Base-by-base conservation (phyloP, 2,329 filamentous ascomycete genomes). In the Aspergillus sp. region DNA sequence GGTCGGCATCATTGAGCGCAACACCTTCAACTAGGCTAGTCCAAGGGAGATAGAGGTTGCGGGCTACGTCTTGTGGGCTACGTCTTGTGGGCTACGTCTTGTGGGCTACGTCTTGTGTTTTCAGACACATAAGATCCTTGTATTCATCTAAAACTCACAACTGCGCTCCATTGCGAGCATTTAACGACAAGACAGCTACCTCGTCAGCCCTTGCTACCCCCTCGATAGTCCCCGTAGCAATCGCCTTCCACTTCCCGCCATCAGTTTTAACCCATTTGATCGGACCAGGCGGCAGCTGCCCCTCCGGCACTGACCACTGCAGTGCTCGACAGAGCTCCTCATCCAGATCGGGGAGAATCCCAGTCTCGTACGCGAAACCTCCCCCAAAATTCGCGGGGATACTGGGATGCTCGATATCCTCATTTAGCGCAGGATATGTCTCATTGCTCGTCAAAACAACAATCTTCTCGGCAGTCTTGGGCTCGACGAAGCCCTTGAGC, bases 401-500 rank as follows among this genome's bases (percentile, higher is more conserved):
- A n/a, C 67, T 59, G 15, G 41, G 48, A 34, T 63, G 54, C 3
- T 69, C 62, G 13, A 71, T 68, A 4, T 61, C 19, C 48, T 64
- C 50, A n/a, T 51, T 47, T 8, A 72, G 56, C 1, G 51, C 55
- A 1, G 62, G 51, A 9, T 63, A 67, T 4, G 66, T 66, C 17
- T 72, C 67, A 2, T 9, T 23, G 3, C 34, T 48, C 11, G 19
- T 60, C 19, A 73, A 48, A 3, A 72, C 57, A 11, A 65, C 63
- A 9, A 72, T 62, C 46, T 73, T 73, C 0, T 64, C 62, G 11
- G 70, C 71, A 2, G 71, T 72, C 15, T 63, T 49, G 3, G 68
- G 68, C 22, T 72, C 69, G n/a, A 73, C 56, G 54, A 65, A 69
- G 13, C 59, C 60, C 52, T 70, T 71, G 5, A 73, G 19, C 13